A percentile compares a stretch with the other conserved stretches of the same genome.
phyloP scores from a whole-genome alignment of 257 asterid genomes.

The Solanum chilense region DNA sequence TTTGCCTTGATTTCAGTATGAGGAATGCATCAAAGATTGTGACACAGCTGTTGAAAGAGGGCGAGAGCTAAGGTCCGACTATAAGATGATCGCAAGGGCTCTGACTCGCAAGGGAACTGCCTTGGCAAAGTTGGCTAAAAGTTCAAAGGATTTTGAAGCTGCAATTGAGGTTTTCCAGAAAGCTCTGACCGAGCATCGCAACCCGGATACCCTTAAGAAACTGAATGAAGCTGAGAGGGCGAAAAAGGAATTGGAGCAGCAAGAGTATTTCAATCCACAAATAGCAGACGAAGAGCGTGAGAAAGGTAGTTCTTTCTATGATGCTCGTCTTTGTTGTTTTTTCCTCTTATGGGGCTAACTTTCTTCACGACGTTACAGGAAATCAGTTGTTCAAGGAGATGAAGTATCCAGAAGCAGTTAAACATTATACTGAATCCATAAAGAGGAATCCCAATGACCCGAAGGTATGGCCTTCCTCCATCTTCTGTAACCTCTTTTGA shows the following conservation, averaged over 20 bases:
- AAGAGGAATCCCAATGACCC: constrained; percentile 79
- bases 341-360: not conserved
- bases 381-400: constrained; percentile 78
- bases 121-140: constrained; percentile 63
- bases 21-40: constrained; percentile 84
- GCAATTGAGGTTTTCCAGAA: constrained; percentile 88
- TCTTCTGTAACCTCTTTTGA: not conserved
- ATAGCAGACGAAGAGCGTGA: constrained; percentile 96
- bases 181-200: constrained; percentile 91
- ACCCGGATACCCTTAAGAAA: constrained; percentile 83
- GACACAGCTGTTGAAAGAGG: constrained; percentile 96
- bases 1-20: constrained; percentile 28
- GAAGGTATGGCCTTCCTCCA: constrained; percentile 25
- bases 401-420: constrained; percentile 85
- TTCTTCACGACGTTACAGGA: constrained; percentile 23
- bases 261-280: constrained; percentile 72
- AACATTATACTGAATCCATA: constrained; percentile 68
- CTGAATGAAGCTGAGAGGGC: constrained; percentile 93
- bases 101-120: constrained; percentile 92
- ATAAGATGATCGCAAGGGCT: constrained; percentile 87
- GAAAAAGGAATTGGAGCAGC: constrained; percentile 85
- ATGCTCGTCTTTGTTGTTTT: not conserved
- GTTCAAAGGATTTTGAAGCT: constrained; percentile 66
- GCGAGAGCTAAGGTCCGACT: constrained; percentile 78
- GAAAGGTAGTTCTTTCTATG: constrained; percentile 41